phyloP scores from a whole-genome alignment of 441 rosid genomes.

The Arabidopsis lyrata region DNA sequence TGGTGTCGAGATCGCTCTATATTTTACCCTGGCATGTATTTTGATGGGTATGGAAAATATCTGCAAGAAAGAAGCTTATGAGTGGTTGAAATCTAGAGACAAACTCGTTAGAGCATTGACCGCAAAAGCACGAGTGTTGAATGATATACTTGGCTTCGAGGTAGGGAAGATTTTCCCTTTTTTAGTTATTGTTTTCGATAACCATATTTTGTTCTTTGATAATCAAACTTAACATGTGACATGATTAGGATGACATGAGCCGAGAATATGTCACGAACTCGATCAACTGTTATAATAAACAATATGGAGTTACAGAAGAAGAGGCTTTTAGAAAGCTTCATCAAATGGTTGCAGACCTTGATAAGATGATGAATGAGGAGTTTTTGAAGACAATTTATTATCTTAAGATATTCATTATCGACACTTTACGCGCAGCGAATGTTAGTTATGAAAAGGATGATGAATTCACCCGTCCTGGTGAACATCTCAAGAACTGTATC shows the following conservation, averaged over 20 bases:
- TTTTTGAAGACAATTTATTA: slow-evolving; percentile 13
- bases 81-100: slow-evolving; percentile 17
- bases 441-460: neutral
- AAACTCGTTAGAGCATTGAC: neutral
- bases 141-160: slow-evolving; percentile 23
- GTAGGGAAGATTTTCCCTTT: neutral
- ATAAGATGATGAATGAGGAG: slow-evolving; percentile 26
- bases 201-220: neutral
- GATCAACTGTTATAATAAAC: slow-evolving; percentile 25
- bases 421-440: neutral
- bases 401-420: neutral
- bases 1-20: neutral
- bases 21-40: neutral
- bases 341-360: neutral
- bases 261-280: slow-evolving; percentile 26
- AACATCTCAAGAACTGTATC: neutral
- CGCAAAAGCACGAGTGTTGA: neutral
- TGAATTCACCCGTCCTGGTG: slow-evolving; percentile 14
- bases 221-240: slow-evolving; percentile 21
- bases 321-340: slow-evolving; percentile 14
- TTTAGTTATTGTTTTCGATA: neutral
- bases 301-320: slow-evolving; percentile 25
- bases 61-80: slow-evolving; percentile 28
- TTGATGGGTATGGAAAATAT: neutral
- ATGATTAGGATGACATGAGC: slow-evolving; percentile 33